Conservation (phyloP, 352 stramenopile genomes). For the Pythium utonaiense region DNA sequence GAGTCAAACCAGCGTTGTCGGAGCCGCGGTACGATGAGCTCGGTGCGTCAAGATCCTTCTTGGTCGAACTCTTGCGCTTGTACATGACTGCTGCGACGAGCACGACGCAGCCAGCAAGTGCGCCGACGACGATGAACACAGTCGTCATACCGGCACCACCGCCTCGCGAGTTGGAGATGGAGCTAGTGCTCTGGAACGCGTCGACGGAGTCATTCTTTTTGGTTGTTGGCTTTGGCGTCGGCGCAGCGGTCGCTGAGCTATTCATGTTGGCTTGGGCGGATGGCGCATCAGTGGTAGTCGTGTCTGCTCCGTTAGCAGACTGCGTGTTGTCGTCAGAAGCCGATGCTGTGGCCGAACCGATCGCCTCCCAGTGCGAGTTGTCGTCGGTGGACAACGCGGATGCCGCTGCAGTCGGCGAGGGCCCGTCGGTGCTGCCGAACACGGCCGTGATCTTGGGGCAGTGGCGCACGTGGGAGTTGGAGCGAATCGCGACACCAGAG, state of each 20-base stretch:
- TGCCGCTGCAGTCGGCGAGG: not conserved
- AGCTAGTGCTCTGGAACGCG: constrained; percentile 5
- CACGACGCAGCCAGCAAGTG: constrained; percentile 36
- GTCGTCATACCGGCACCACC: not conserved
- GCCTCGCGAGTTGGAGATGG: not conserved
- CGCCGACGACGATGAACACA: constrained; percentile 22
- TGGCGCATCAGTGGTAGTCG: constrained; percentile 9
- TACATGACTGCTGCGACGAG: constrained; percentile 40
- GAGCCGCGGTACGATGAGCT: constrained; percentile 8
- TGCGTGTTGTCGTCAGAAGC: not conserved
- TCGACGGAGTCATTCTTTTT: constrained; percentile 1
- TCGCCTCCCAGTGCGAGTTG: not conserved
- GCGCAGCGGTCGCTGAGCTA: not conserved
- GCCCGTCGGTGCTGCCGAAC: not conserved
- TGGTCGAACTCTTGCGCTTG: constrained; percentile 24
- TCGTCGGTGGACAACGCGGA: not conserved
- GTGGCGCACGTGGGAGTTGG: not conserved
- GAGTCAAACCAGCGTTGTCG: constrained; percentile 9
- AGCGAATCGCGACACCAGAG: constrained; percentile 6
- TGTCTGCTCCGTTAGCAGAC: not conserved
- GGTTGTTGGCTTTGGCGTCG: not conserved
- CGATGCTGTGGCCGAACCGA: not conserved
- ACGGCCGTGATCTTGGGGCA: constrained; percentile 3
- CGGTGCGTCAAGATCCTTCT: constrained; percentile 5
- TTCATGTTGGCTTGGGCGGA: constrained; percentile 14